A percentile compares a stretch with the other conserved stretches of the same genome.
Evolutionary conservation across 441 rosid genomes (phyloP).

Genomic region (Brassica hybrid): DNA sequence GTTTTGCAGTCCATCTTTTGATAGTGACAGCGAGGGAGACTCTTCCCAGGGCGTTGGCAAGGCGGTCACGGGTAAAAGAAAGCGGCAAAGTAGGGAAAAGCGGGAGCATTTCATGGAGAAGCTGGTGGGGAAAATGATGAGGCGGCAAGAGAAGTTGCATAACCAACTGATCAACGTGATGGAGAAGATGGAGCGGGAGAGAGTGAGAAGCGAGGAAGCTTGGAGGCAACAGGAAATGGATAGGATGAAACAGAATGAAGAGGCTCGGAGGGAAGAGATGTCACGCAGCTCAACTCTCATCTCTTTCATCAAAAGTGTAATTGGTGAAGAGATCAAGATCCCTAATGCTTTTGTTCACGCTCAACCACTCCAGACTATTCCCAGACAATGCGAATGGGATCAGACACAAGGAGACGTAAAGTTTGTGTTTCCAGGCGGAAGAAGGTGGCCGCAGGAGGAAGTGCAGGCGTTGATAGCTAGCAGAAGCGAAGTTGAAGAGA

Average conservation of each 20-base stretch:
- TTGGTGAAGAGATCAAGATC: slow-evolving; percentile 54
- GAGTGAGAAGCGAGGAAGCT: slow-evolving; percentile 68
- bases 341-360: no score
- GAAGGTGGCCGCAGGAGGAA: slow-evolving; percentile 83
- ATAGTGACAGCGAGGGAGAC: no score
- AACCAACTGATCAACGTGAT: slow-evolving; percentile 66
- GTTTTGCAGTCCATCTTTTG: not conserved
- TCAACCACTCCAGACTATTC: slow-evolving; percentile 35
- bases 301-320: slow-evolving; percentile 55
- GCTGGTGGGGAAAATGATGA: slow-evolving; percentile 64
- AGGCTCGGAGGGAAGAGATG: slow-evolving; percentile 59
- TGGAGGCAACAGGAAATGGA: slow-evolving; percentile 77
- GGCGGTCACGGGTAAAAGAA: no score
- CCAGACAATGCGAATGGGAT: slow-evolving; percentile 21
- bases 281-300: slow-evolving; percentile 65
- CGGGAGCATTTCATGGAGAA: slow-evolving; percentile 47
- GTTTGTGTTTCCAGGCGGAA: slow-evolving; percentile 36
- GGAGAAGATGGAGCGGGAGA: slow-evolving; percentile 72
- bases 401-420: slow-evolving; percentile 30
- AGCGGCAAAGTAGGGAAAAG: no score
- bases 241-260: slow-evolving; percentile 63
- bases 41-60: no score
- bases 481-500: slow-evolving; percentile 52
- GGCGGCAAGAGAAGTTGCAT: slow-evolving; percentile 79
- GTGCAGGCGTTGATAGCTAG: slow-evolving; percentile 68